Conservation (phyloP, 2,329 filamentous ascomycete genomes). For the Botrytis porri region DNA sequence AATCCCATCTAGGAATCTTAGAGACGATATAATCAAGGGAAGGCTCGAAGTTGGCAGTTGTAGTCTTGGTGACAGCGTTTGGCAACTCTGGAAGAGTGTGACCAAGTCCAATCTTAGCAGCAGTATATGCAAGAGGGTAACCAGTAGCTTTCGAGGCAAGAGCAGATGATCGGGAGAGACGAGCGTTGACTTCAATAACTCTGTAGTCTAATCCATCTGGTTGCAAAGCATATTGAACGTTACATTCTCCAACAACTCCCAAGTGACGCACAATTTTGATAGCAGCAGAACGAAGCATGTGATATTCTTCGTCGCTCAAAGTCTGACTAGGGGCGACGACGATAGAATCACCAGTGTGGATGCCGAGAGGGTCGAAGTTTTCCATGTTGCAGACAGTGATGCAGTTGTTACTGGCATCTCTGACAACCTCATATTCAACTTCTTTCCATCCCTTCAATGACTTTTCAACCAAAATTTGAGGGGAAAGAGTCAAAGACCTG, state of each 20-base stretch:
- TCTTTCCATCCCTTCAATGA: constrained; percentile 99
- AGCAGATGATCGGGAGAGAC: constrained; percentile 94
- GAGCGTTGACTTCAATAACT: constrained; percentile 98
- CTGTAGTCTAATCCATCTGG: constrained; percentile 96
- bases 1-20: constrained; percentile 97
- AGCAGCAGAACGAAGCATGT: constrained; percentile 96
- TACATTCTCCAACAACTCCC: constrained; percentile 96
- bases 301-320: constrained; percentile 95
- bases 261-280: constrained; percentile 98
- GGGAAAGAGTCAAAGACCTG: constrained; percentile 85
- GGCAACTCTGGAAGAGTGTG: constrained; percentile 93
- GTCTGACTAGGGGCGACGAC: constrained; percentile 97
- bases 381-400: constrained; percentile 99
- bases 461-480: constrained; percentile 97
- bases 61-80: constrained; percentile 97
- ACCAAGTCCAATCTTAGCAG: constrained; percentile 95
- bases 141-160: constrained; percentile 97
- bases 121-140: constrained; percentile 94
- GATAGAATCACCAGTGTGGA: constrained; percentile 98
- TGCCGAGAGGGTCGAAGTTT: constrained; percentile 96
- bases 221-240: constrained; percentile 95
- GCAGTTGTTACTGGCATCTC: constrained; percentile 96
- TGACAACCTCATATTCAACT: constrained; percentile 96
- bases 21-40: constrained; percentile 97
- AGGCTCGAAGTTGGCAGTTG: constrained; percentile 97